phyloP scores from a whole-genome alignment of 2,329 filamentous ascomycete species.

The Monosporascus cannonballus region DNA sequence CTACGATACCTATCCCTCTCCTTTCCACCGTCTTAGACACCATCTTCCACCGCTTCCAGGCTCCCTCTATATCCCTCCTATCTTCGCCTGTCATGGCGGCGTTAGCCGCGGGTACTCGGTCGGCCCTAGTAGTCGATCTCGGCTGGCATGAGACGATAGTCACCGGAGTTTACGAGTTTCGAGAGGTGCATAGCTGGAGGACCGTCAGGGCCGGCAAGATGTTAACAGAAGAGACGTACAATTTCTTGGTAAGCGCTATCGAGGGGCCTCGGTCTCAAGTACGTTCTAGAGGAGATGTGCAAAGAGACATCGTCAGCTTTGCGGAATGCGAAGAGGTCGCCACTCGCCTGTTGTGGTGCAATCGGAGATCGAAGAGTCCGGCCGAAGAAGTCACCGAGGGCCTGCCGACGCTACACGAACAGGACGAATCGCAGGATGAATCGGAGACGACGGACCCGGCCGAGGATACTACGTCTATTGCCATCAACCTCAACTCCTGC shows the following conservation, averaged over 20 bases:
- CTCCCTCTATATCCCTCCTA: conserved; percentile 74
- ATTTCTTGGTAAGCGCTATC: conserved; percentile 47
- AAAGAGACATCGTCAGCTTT: conserved; percentile 50
- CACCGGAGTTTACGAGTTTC: conserved; percentile 85
- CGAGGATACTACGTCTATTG: conserved; percentile 31
- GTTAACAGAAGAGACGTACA: conserved; percentile 64
- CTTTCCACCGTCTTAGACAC: conserved; percentile 71
- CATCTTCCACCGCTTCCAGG: conserved; percentile 74
- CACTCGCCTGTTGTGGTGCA: conserved; percentile 74
- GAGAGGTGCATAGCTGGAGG: conserved; percentile 66
- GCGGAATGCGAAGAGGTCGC: conserved; percentile 77
- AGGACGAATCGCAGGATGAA: conserved; percentile 38
- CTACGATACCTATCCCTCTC: conserved; percentile 69
- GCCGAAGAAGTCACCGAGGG: conserved; percentile 25
- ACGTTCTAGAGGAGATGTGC: conserved; percentile 19
- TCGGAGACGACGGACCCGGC: conserved; percentile 24
- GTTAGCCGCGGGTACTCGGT: conserved; percentile 75
- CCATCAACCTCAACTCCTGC: conserved; percentile 41
- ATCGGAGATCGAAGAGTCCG: conserved; percentile 29
- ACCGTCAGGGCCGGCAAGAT: conserved; percentile 69
- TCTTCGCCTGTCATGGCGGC: conserved; percentile 69
- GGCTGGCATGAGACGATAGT: conserved; percentile 88
- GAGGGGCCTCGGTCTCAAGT: conserved; percentile 16
- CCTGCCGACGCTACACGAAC: conserved; percentile 49
- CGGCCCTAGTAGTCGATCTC: conserved; percentile 81